phyloP scores from a whole-genome alignment of 2,329 filamentous ascomycete genomes.

The Trichoderma atrobrunneum region DNA sequence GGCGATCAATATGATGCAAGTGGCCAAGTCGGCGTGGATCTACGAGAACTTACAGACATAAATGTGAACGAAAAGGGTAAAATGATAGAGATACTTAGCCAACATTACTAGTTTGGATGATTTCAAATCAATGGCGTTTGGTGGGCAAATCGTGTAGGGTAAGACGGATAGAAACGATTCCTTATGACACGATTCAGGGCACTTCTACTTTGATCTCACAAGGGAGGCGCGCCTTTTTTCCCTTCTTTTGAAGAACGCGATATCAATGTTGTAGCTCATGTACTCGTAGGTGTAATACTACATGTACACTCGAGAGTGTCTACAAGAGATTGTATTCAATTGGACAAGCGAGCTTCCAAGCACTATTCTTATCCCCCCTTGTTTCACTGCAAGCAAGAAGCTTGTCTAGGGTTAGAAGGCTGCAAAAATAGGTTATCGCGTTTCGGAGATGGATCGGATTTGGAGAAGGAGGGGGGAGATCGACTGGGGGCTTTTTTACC shows the following conservation, averaged over 20 bases:
- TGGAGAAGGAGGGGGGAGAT: background rate
- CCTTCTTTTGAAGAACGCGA: too few relatives aligned
- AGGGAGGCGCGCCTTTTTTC: too few relatives aligned
- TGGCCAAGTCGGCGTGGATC: background rate
- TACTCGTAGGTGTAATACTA: background rate
- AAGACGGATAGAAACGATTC: background rate
- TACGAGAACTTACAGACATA: background rate
- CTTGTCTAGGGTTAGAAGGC: background rate
- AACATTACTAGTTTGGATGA: background rate
- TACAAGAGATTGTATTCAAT: background rate
- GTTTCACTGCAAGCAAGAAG: background rate
- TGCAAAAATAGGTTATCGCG: background rate
- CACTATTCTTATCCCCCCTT: background rate
- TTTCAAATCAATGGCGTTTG: background rate
- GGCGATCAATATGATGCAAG: background rate
- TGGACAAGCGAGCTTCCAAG: background rate
- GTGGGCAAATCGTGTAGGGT: background rate
- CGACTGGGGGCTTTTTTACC: background rate
- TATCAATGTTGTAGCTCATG: background rate
- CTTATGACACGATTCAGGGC: background rate
- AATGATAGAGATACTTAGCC: background rate
- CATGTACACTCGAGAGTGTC: background rate
- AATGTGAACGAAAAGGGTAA: background rate
- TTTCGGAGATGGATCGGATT: constrained; percentile 5
- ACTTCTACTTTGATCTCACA: background rate